Evolutionary conservation across 345 rosid species (phyloP), one percentile per base, ranked within the genome.

Genomic region (Aethionema arabicum): DNA sequence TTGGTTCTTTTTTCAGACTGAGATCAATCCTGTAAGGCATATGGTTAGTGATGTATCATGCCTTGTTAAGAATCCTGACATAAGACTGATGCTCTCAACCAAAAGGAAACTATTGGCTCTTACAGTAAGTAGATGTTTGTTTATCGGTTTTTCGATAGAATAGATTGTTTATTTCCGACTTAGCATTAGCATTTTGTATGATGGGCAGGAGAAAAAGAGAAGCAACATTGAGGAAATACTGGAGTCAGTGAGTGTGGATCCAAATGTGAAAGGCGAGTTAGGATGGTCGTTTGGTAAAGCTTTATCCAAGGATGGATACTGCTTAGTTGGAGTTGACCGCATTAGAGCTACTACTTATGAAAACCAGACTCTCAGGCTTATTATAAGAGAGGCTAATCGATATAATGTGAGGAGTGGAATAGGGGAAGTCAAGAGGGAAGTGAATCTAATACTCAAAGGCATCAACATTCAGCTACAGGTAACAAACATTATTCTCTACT

Each of bases 261-360:
- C 83, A 8, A 74, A 69, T 43, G 80, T 67, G 69, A 85, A 82
- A 69, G 93, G 95, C 13, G 89, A 96, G 35, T 57, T 87, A 62
- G 79, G 81, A 70, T 85, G 93, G 95, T 78, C 82, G 5, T 6
- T 76, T 29, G 83, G 78, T 44, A 74, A 70, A 78, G 32, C 66
- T 58, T 59, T 73, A 41, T 75, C 79, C 6, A 79, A 57, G 10
- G 60, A 78, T 45, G 76, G 85, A 72, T 82, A 61, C 61, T 53
- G 37, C 13, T 70, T 81, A 8, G 30, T 78, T 49, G 88, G 76
- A 42, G 77, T 66, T 42, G 77, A 81, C 80, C 89, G 80, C 62
- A 76, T 82, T 4, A 32, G 27, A 30, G 30, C 72, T 36, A 77
- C 67, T 45, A 11, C 57, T 56, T 84, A 81, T 65, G 66, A 61